phyloP scores from a whole-genome alignment of 257 asterid species.

The Agastache rugosa region DNA sequence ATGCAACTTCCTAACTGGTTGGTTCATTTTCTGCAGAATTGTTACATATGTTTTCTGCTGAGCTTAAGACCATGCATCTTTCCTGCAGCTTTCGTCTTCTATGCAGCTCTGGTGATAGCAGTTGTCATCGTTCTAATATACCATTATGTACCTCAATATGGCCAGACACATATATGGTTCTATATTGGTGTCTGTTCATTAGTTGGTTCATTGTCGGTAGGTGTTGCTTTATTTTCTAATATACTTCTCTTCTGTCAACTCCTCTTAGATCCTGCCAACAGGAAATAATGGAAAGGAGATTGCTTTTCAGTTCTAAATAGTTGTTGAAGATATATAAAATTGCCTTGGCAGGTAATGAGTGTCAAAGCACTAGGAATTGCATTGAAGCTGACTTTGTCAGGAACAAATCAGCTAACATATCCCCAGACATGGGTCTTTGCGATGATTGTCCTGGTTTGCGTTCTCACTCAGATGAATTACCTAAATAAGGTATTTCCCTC shows the following conservation, averaged over 20 bases:
- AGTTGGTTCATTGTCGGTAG: slow-evolving; percentile 90
- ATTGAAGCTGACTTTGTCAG: slow-evolving; percentile 86
- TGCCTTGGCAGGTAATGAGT: slow-evolving; percentile 84
- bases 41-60: slow-evolving; percentile 29
- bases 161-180: slow-evolving; percentile 82
- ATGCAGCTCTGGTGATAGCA: slow-evolving; percentile 62
- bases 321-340: slow-evolving; percentile 24
- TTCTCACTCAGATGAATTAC: slow-evolving; percentile 91
- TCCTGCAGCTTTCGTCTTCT: slow-evolving; percentile 69
- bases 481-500: slow-evolving; percentile 69
- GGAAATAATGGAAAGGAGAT: not conserved
- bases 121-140: slow-evolving; percentile 58
- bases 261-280: slow-evolving; percentile 1
- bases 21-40: slow-evolving; percentile 10
- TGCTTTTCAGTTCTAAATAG: slow-evolving; percentile 20
- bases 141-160: slow-evolving; percentile 68
- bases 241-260: slow-evolving; percentile 19
- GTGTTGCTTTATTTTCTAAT: slow-evolving; percentile 39
- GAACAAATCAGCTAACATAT: slow-evolving; percentile 84
- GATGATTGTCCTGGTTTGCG: slow-evolving; percentile 69
- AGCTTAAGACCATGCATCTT: slow-evolving; percentile 37
- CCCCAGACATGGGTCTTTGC: slow-evolving; percentile 95
- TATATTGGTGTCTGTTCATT: slow-evolving; percentile 78
- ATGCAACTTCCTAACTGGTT: slow-evolving; percentile 1
- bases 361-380: slow-evolving; percentile 96